Evolutionary conservation across 176 grass and related monocot species (phyloP).

Genomic region (Oryza glaberrima): DNA sequence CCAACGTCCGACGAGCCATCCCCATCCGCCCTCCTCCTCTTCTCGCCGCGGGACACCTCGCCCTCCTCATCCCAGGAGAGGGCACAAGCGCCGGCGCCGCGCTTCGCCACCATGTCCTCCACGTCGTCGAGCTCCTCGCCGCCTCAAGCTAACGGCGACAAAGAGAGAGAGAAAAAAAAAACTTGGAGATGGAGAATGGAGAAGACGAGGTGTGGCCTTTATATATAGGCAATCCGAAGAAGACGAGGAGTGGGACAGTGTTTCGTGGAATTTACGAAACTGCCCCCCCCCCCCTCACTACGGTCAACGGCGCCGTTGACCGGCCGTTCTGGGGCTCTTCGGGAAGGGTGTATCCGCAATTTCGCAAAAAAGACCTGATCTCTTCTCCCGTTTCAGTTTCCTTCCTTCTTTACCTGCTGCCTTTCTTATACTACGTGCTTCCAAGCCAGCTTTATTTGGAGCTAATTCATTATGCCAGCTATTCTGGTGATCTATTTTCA

Average conservation of each 20-base stretch:
- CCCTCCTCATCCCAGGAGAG: background rate
- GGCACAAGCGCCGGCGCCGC: conserved; percentile 2
- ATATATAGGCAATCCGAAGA: background rate
- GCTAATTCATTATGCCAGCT: background rate
- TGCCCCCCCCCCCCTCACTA: background rate
- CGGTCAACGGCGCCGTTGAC: background rate
- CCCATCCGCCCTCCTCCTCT: conserved; percentile 2
- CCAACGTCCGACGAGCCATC: background rate
- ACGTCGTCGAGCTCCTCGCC: background rate
- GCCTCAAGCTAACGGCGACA: background rate
- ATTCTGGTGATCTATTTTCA: background rate
- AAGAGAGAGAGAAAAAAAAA: background rate
- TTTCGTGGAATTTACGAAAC: background rate
- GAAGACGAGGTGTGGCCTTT: background rate
- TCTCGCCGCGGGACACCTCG: background rate
- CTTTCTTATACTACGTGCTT: background rate
- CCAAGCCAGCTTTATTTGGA: background rate
- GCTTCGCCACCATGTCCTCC: conserved; percentile 26
- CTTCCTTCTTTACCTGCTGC: background rate
- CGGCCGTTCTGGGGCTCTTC: background rate
- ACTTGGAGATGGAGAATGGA: background rate
- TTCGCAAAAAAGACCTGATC: background rate
- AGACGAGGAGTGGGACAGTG: background rate
- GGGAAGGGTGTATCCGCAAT: background rate
- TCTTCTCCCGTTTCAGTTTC: background rate